A percentile compares a stretch with the other conserved stretches of the same genome.
phyloP scores from a whole-genome alignment of 2,329 filamentous ascomycete species.

The Penicillium expansum region DNA sequence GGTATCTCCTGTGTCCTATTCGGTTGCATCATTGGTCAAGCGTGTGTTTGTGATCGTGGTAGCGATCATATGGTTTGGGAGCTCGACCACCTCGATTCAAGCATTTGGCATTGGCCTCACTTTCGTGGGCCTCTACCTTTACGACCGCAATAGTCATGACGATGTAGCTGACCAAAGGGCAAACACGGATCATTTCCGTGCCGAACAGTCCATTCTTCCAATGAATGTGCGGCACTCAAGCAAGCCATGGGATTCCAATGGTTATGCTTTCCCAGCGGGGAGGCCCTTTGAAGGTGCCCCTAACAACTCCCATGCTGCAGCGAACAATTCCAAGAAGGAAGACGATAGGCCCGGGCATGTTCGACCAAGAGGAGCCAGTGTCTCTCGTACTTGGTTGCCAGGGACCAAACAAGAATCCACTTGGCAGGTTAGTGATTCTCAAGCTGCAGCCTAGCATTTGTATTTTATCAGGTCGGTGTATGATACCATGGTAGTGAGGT shows the following conservation, averaged over 20 bases:
- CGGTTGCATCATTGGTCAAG: conserved; percentile 92
- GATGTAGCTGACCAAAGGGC: conserved; percentile 84
- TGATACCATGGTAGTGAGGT: conserved; percentile 17
- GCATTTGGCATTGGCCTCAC: conserved; percentile 82
- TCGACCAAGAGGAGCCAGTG: conserved; percentile 41
- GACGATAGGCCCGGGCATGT: conserved; percentile 46
- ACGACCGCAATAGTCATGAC: conserved; percentile 86
- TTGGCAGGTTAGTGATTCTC: conserved; percentile 59
- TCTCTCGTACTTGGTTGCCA: conserved; percentile 60
- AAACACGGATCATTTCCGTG: conserved; percentile 61
- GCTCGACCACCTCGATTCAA: conserved; percentile 77
- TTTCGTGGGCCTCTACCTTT: conserved; percentile 88
- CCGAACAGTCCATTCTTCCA: conserved; percentile 64
- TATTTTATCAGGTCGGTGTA: conserved; percentile 10
- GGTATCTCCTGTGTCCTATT: conserved; percentile 95
- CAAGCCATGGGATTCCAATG: conserved; percentile 39
- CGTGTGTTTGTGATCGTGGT: conserved; percentile 95
- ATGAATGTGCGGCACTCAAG: conserved; percentile 48
- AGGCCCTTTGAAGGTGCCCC: conserved; percentile 22
- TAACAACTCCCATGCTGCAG: conserved; percentile 18
- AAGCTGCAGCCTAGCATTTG: conserved; percentile 19
- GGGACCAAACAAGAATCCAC: conserved; percentile 85
- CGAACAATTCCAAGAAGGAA: conserved; percentile 40
- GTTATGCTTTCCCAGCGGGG: conserved; percentile 35
- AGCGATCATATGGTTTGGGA: conserved; percentile 95